Base-by-base conservation (phyloP, 805 yeast species). In the Candida xyloterini region DNA sequence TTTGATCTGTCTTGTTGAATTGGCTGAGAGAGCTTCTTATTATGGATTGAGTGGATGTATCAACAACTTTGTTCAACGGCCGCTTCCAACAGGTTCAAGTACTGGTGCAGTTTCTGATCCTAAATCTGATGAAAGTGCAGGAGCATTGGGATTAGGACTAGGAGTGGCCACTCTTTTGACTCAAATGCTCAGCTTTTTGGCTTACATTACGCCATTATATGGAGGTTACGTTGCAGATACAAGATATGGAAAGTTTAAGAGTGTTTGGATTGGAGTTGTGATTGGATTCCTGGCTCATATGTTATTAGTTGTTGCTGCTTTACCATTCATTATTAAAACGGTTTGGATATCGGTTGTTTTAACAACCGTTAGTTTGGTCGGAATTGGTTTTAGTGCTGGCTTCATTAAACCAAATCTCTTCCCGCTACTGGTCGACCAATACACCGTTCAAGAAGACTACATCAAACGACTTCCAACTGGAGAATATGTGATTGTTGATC, bases 351-450 rank as follows among this genome's bases (percentile, higher is more conserved):
- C 62, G 1, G 51, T 65, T 34, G 58, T 51, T 3, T 57, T 71
- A 28, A 65, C 73, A 9, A 48, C 65, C 22, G 38, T 71, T 20
- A 67, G 68, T 11, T 56, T 70, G 20, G n/a, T 66, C 1, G 56
- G 66, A 5, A 61, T 71, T 39, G 68, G 71, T 18, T 18, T 56
- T 5, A 74, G 78, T 42, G 70, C 79, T 24, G 79, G 80, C 32
- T 70, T 72, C 40, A 73, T 75, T 44, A 75, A 75, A 47, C 74
- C 79, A 15, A 74, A 74, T 52, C 62, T 74, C 34, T 61, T 71
- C 44, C 77, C 77, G 5, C 57, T 72, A 33, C 50, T 72, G 29
- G 63, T 72, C 62, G 86, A 82, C 50, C 88, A 81, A 60, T 79
- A 79, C 58, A 73, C 78, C 27, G 68, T 73, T 54, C 66, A 74